phyloP scores from a whole-genome alignment of 164 flowering plant species.

The Platanus orientalis region DNA sequence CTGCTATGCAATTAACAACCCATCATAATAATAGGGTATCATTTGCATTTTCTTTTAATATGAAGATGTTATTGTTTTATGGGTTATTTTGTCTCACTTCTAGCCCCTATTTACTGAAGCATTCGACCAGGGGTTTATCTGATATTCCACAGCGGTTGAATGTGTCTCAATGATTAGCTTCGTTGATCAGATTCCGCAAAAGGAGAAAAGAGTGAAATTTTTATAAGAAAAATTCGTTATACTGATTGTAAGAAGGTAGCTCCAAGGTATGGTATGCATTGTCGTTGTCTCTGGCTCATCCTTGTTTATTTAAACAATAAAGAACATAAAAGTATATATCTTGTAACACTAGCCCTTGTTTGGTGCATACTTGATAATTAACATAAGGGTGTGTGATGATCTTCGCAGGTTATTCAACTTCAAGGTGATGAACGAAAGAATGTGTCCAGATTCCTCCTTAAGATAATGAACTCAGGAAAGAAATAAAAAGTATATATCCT shows the following conservation, averaged over 20 bases:
- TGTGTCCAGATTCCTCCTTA: too few species aligned
- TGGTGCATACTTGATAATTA: too few species aligned
- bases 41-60: neutral
- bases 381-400: too few species aligned
- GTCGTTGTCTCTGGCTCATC: too few species aligned
- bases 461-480: too few species aligned
- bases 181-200: slow-evolving; percentile 57
- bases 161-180: slow-evolving; percentile 66
- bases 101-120: slow-evolving; percentile 3
- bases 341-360: too few species aligned
- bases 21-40: slow-evolving; percentile 47
- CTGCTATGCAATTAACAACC: slow-evolving; percentile 12
- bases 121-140: slow-evolving; percentile 23
- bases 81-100: neutral
- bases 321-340: too few species aligned
- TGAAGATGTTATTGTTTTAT: neutral
- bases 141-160: slow-evolving; percentile 31
- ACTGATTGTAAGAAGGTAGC: slow-evolving; percentile 78
- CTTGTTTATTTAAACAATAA: too few species aligned
- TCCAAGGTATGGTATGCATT: slow-evolving; percentile 35
- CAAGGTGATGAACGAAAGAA: too few species aligned
- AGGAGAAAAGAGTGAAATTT: slow-evolving; percentile 67
- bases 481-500: too few species aligned
- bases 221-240: slow-evolving; percentile 71
- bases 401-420: too few species aligned